A percentile compares a stretch with the other conserved stretches of the same genome.
These are phyloP conservation scores for Myxozyma nipponensis DNA, from an alignment of 805 yeast genomes.

Conservation along the genomic window DNA sequence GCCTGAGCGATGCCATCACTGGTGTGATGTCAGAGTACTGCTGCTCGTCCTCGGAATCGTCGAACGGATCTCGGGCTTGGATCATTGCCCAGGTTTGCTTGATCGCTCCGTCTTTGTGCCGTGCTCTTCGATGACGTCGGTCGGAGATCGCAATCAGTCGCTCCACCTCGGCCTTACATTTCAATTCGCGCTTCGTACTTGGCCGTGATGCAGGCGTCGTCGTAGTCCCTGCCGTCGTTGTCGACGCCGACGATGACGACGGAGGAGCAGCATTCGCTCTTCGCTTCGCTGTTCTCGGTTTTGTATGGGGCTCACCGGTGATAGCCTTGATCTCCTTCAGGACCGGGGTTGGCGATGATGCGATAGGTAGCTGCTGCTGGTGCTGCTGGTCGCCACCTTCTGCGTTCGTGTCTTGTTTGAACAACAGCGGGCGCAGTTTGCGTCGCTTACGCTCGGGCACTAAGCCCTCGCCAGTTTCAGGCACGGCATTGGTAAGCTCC, in stretches of 20 bases:
- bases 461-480: conserved; percentile 5
- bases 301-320: neutral
- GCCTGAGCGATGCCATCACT: conserved; percentile 18
- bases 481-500: neutral
- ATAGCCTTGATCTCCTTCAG: no score
- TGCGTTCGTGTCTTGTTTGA: neutral
- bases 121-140: conserved; percentile 27
- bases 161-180: conserved; percentile 29
- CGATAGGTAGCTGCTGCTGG: neutral
- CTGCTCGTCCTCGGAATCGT: conserved; percentile 37
- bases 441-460: conserved; percentile 1
- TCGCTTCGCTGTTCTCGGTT: neutral
- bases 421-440: neutral
- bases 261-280: conserved; percentile 1
- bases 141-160: conserved; percentile 27
- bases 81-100: conserved; percentile 33
- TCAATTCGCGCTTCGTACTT: conserved; percentile 11
- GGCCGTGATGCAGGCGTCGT: conserved; percentile 18
- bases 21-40: conserved; percentile 22
- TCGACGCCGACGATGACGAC: neutral
- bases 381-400: neutral
- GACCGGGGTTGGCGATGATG: neutral
- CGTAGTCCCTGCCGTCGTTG: neutral
- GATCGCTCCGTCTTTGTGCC: conserved; percentile 31
- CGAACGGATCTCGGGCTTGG: conserved; percentile 36